Base-by-base conservation (phyloP, 228 moss, liverwort and hornwort genomes). In the Sphagnum magellanicum region DNA sequence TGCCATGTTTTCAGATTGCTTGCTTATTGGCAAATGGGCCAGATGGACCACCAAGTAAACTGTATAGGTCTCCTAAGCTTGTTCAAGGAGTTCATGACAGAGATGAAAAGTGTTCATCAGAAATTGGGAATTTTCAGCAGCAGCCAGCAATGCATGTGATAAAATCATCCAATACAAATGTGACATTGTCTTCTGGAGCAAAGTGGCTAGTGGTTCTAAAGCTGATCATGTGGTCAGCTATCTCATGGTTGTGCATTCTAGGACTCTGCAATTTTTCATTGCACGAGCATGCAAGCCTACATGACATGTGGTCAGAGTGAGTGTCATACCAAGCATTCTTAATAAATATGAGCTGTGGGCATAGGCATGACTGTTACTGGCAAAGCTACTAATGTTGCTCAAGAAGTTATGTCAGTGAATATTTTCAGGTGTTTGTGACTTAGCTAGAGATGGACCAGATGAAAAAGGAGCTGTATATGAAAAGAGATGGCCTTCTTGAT, bases 191-290 rank as follows among this genome's bases (percentile, higher is more conserved):
- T 5, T 47, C 69, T 50, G 52, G 67, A 12, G 73, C 66, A 49
- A 73, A 76, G 67, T 70, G 70, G 59, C 46, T 73, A 57, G 73
- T 73, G 16, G 9, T 80, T 47, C 14, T 63, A 49, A 78, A 86
- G 59, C 68, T 92, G 72, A 59, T 82, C 52, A 51, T 86, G 4
- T 92, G 88, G 82, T 86, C 88, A 69, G 69, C 75, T n/a, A 50
- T 88, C 6, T 92, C 88, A 76, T 92, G 90, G 92, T 48, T 88
- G 64, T 81, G 78, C 80, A 89, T 93, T 63, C 64, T 93, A 60
- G 80, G 73, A 6, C 65, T 91, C 68, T 93, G 91, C 79, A 72
- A 77, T 64, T 71, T 87, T 67, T 83, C 86, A 52, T 81, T 90
- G 68, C 83, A 75, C 52, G 86, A 82, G 48, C 78, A 65, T 65